Percentiles rank a stretch among this genome's conserved stretches.
phyloP scores from a whole-genome alignment of 2,329 filamentous ascomycete genomes.

The Aspergillus awamori region DNA sequence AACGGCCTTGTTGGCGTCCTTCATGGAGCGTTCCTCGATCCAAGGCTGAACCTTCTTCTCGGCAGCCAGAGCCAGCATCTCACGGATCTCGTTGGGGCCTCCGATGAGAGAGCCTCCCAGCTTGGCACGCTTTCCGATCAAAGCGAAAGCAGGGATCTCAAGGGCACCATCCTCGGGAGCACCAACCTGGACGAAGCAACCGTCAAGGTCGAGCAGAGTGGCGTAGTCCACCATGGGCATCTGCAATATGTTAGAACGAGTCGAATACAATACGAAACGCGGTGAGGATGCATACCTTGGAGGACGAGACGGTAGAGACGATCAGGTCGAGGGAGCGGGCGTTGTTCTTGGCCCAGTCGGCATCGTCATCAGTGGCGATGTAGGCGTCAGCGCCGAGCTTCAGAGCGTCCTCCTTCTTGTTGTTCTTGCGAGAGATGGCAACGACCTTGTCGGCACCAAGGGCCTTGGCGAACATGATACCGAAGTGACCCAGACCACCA shows the following conservation, averaged over 20 bases:
- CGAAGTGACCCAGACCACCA: slow-evolving; percentile 21
- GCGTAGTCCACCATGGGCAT: slow-evolving; percentile 68
- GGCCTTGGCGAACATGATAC: slow-evolving; percentile 23
- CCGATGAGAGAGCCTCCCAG: slow-evolving; percentile 52
- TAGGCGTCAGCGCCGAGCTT: slow-evolving; percentile 58
- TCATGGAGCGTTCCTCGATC: slow-evolving; percentile 45
- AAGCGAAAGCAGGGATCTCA: slow-evolving; percentile 56
- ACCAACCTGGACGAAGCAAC: slow-evolving; percentile 67
- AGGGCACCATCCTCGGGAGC: slow-evolving; percentile 62
- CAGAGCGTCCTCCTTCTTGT: slow-evolving; percentile 57
- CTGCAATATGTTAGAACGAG: slow-evolving; percentile 11
- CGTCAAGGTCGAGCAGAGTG: slow-evolving; percentile 57
- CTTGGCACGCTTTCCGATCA: slow-evolving; percentile 56
- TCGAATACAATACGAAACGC: too few relatives aligned
- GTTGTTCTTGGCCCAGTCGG: slow-evolving; percentile 55
- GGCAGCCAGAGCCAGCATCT: slow-evolving; percentile 49
- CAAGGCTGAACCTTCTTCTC: slow-evolving; percentile 45
- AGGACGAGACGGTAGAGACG: slow-evolving; percentile 57
- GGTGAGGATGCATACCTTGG: slow-evolving; percentile 14
- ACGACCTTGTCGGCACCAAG: slow-evolving; percentile 53
- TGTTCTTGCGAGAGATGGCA: slow-evolving; percentile 55
- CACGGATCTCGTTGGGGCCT: slow-evolving; percentile 42
- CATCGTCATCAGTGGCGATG: slow-evolving; percentile 59
- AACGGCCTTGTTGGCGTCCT: slow-evolving; percentile 47
- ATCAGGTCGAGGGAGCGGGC: slow-evolving; percentile 57